Evolutionary conservation across 345 rosid genomes (phyloP), one percentile per base, ranked within the genome.

Genomic region (Moricandia arvensis): DNA sequence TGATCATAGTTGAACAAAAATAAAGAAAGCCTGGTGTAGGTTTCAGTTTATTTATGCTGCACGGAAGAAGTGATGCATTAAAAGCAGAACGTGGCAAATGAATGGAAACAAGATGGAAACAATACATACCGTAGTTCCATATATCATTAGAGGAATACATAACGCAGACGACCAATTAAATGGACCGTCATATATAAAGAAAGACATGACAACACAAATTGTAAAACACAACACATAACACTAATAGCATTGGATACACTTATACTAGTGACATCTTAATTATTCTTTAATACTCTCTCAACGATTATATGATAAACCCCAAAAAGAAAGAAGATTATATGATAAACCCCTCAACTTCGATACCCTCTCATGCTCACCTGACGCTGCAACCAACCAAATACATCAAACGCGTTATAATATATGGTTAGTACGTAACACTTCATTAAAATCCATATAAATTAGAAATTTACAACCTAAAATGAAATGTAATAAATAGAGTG

Each of bases 311-410:
- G 51, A 13, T 45, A 66, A 65, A 47, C 18, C 47, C 63, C 66
- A n/a, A n/a, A n/a, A n/a, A n/a, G n/a, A n/a, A n/a, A n/a, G n/a
- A n/a, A n/a, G 34, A 58, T 49, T 8, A 29, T 47, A 47, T 57
- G 51, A 13, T 45, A 66, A 65, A 47, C 18, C 47, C 63, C 66
- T 59, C 63, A 27, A 29, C 57, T 5, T 41, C 16, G n/a, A 13
- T 1, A 45, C 45, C 71, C 17, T 9, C 43, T 69, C 49, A 13
- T 59, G 58, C 8, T 77, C 21, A 77, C 73, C 72, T 72, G 4
- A 77, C 31, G n/a, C 81, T 77, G 68, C 68, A 72, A 65, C 47
- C 38, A 70, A 63, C 61, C 30, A 77, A 64, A 58, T 21, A 33
- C 53, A 64, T 58, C 51, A 63, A 45, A 45, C 12, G 49, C 51